Conservation (phyloP, 805 yeast species). For the Starmera dryadoides region DNA sequence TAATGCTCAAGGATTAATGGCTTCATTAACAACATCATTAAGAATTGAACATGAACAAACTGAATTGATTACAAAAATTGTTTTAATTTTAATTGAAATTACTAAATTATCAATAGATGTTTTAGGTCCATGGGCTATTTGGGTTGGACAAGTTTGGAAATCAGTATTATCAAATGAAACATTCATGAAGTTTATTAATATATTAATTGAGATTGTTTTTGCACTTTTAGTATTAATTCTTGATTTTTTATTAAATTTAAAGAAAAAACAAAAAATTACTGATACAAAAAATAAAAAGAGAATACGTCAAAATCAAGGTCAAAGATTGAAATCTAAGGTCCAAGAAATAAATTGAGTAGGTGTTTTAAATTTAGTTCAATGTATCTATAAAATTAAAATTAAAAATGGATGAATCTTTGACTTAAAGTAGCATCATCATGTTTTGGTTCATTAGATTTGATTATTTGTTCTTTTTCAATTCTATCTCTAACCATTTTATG, state of each 20-base stretch:
- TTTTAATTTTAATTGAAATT: not conserved
- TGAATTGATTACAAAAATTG: constrained; percentile 1
- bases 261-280: not conserved
- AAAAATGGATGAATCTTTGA: constrained; percentile 14
- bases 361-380: not conserved
- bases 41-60: not conserved
- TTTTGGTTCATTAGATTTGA: constrained; percentile 9
- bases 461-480: constrained; percentile 35
- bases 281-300: not conserved
- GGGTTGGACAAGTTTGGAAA: not conserved
- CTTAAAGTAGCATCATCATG: constrained; percentile 12
- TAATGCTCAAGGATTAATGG: no score
- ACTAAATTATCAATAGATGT: not conserved
- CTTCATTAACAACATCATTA: no score
- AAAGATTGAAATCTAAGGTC: no score
- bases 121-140: not conserved
- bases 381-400: not conserved
- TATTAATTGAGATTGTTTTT: not conserved
- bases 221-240: not conserved
- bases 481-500: constrained; percentile 57
- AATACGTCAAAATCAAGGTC: no score
- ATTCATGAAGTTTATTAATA: not conserved
- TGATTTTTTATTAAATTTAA: not conserved
- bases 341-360: no score
- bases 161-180: not conserved